Base-by-base conservation (phyloP, 73 alveolate genomes). In the Paramecium sonneborni region DNA sequence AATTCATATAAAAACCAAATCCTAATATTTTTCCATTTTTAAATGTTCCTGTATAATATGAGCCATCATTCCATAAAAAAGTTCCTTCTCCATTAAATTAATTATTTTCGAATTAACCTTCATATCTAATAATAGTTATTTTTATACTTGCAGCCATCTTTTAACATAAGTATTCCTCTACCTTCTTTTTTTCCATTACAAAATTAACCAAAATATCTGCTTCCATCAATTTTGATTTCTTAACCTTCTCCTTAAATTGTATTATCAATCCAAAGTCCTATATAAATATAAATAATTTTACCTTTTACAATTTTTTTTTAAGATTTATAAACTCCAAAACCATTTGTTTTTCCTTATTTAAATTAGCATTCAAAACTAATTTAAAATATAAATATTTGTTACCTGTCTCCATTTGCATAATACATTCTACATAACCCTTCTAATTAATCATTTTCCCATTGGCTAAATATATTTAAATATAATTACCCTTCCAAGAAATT, bases 321-420 rank as follows among this genome's bases (percentile, higher is more conserved):
- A 2, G 90, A 79, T 46, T 46, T 79, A 79, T 41, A 79, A 8
- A 43, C 20, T 14, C 90, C 90, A 21, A 43, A 79, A 6, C 90
- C 90, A 41, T 38, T 21, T 20, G 90, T 46, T 43, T 12, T 79
- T 23, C 90, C 90, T 24, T 44, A 23, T 9, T 20, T 12, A 43
- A 79, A 79, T 43, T 79, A 18, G 26, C 76, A 38, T 34, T 79
- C 90, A 79, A 79, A 79, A 44, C 90, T 74, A 62, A 62, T 2
- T 20, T 79, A 14, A 76, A 24, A 7, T 79, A 41, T 23, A 4
- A 21, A 9, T 23, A 30, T 43, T 6, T 79, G 3, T 18, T 79
- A 79, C 90, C 46, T 79, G 34, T 79, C 90, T n/a, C 90, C 90
- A 79, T 79, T 79, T 39, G 76, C 35, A 9, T 79, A 79, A 43